These are phyloP conservation scores for Hypoxylon lienhwacheense DNA, from an alignment of 495 filamentous ascomycete species.

Conservation along the genomic window DNA sequence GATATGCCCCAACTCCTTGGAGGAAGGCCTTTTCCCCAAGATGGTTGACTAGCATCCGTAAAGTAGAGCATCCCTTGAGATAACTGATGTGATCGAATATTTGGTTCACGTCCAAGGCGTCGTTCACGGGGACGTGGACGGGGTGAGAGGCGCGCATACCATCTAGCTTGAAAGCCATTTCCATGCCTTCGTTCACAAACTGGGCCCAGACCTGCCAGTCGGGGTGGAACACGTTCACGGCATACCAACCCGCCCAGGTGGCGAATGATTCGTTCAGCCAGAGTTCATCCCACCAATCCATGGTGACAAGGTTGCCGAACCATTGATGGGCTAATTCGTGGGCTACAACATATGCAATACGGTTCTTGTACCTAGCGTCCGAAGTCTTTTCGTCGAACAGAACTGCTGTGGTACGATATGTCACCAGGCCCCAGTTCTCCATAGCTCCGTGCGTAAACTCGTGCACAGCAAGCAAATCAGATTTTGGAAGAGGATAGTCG, in stretches of 20 bases:
- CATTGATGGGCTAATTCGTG: conserved; percentile 97
- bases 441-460: conserved; percentile 73
- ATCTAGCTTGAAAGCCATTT: conserved; percentile 87
- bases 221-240: conserved; percentile 86
- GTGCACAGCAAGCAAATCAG: conserved; percentile 92
- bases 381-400: conserved; percentile 90
- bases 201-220: conserved; percentile 96
- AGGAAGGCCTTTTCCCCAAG: conserved; percentile 86
- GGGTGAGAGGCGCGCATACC: conserved; percentile 87
- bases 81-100: conserved; percentile 97
- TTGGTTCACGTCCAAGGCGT: conserved; percentile 91
- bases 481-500: conserved; percentile 94
- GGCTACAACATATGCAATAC: conserved; percentile 91
- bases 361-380: conserved; percentile 82
- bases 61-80: conserved; percentile 90
- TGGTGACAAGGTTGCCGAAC: conserved; percentile 95
- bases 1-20: conserved; percentile 81
- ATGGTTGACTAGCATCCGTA: conserved; percentile 89
- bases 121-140: conserved; percentile 88
- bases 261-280: conserved; percentile 98
- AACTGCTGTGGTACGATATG: conserved; percentile 90
- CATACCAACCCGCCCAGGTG: conserved; percentile 96
- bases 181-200: conserved; percentile 90
- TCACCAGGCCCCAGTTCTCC: conserved; percentile 94
- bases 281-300: conserved; percentile 91